Evolutionary conservation across 75 land plant species (phyloP), one percentile per base, ranked within the genome.

Genomic region (Pinus taeda): DNA sequence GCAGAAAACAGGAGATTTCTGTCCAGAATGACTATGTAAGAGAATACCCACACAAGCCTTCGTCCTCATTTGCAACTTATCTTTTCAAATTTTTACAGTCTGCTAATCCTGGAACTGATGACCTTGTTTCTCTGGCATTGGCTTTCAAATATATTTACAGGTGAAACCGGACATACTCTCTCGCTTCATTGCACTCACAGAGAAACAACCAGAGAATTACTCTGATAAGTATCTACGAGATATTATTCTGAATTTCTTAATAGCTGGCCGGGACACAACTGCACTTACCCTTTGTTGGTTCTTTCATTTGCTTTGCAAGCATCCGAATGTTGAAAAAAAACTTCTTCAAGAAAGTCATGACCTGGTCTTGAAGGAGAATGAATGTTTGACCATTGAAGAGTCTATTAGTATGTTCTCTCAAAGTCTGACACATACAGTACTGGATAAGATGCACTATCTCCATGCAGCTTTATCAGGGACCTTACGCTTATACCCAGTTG

Each of bases 191-290:
- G 30, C 79, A 7, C 36, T 74, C 15, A 81, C 59, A 24, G 85
- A 87, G 53, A 36, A 77, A 18, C 85, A 89, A 57, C 84, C 89
- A 22, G 82, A 82, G 39, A 74, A 20, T 20, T 71, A 65, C 18
- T 71, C 59, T 18, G 81, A 83, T 64, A 79, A 75, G 59, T 84
- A 85, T 60, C 78, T 94, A 59, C 77, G 92, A 26, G 96, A 94
- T 73, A 83, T 89, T 21, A 77, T 86, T 3, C 77, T 94, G 37
- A 92, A 88, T 66, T 90, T 94, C 76, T 71, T 94, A 24, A 85
- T 94, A 18, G 94, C 97, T 15, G 94, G 97, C 14, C 83, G 87
- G 58, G 98, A 95, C 84, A 90, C 98, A 59, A 89, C 98, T 26
- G 93, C 95, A 39, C 66, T 77, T 18, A 90, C 93, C 5, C 86